Percentiles rank a stretch among this genome's conserved stretches.
Evolutionary conservation across 768 basidiomycete species (phyloP).

Genomic region (Boletus coccyginus): DNA sequence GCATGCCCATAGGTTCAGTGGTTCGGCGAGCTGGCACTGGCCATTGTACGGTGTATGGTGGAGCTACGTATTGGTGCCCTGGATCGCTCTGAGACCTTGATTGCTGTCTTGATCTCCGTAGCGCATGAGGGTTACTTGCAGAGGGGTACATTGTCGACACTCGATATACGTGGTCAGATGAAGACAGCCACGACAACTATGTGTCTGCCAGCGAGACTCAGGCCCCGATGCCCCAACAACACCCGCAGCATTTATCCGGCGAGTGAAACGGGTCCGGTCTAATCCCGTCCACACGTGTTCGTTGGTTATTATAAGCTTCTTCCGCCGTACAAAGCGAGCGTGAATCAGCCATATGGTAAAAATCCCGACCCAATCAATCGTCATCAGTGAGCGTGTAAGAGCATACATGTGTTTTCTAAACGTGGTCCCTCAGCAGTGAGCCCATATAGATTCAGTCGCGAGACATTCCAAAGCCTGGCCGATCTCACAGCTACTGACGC

Average conservation of each 20-base stretch:
- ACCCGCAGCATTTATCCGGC: neutral
- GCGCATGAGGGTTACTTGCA: slow-evolving; percentile 4
- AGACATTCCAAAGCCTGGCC: neutral
- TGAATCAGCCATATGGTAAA: neutral
- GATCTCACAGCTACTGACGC: neutral
- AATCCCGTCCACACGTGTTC: slow-evolving; percentile 1
- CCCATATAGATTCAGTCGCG: neutral
- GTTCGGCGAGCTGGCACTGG: slow-evolving; percentile 25
- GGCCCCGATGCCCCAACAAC: too few relatives aligned
- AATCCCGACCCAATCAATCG: neutral
- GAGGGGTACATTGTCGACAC: slow-evolving; percentile 14
- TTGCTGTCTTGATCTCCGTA: slow-evolving; percentile 7
- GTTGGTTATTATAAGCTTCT: neutral
- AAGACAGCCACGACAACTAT: neutral
- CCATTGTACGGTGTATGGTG: slow-evolving; percentile 24
- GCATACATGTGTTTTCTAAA: neutral
- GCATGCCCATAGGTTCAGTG: slow-evolving; percentile 13
- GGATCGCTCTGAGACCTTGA: slow-evolving; percentile 24
- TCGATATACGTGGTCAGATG: too few relatives aligned
- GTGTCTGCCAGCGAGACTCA: neutral
- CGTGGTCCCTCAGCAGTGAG: neutral
- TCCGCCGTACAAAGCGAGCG: neutral
- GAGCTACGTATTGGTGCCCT: slow-evolving; percentile 16
- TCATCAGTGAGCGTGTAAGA: neutral
- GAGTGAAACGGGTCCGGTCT: neutral